Conservation (phyloP, 352 stramenopile species). For the Elongisporangium prolatum region DNA sequence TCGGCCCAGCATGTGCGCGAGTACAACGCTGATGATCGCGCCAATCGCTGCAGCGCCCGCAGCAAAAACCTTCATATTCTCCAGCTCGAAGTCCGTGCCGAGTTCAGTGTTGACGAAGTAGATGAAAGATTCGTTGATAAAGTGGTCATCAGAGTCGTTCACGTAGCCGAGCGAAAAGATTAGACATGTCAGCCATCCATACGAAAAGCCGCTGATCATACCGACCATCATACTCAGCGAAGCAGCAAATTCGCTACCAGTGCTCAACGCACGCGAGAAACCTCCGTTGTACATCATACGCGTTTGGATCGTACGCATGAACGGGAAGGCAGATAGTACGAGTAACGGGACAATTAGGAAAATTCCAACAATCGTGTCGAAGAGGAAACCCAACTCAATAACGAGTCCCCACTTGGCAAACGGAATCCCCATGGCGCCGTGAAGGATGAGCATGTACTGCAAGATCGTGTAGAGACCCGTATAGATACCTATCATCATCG, state of each 20-base stretch:
- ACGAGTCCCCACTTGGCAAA: constrained; percentile 66
- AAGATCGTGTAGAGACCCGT: constrained; percentile 70
- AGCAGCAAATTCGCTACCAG: constrained; percentile 75
- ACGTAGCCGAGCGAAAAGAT: constrained; percentile 82
- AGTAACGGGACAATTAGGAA: constrained; percentile 73
- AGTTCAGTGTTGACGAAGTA: constrained; percentile 71
- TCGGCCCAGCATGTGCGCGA: constrained; percentile 61
- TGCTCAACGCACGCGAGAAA: constrained; percentile 79
- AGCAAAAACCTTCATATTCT: constrained; percentile 71
- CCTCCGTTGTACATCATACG: constrained; percentile 91
- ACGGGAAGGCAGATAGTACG: constrained; percentile 76
- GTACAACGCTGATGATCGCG: constrained; percentile 33
- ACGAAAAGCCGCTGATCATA: constrained; percentile 62
- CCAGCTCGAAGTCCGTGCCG: constrained; percentile 38
- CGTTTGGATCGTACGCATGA: constrained; percentile 87
- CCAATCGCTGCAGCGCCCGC: constrained; percentile 47
- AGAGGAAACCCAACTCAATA: constrained; percentile 80
- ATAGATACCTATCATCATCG: constrained; percentile 63
- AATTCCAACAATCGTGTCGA: constrained; percentile 78
- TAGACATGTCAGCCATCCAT: constrained; percentile 77
- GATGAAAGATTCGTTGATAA: constrained; percentile 82
- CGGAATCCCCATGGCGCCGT: constrained; percentile 60
- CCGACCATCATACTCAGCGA: constrained; percentile 76
- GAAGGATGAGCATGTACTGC: constrained; percentile 70
- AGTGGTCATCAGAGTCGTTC: constrained; percentile 64